Percentiles rank a stretch among this genome's conserved stretches.
Conservation (phyloP, 2,329 filamentous ascomycete species). For the Sporothrix mexicana region DNA sequence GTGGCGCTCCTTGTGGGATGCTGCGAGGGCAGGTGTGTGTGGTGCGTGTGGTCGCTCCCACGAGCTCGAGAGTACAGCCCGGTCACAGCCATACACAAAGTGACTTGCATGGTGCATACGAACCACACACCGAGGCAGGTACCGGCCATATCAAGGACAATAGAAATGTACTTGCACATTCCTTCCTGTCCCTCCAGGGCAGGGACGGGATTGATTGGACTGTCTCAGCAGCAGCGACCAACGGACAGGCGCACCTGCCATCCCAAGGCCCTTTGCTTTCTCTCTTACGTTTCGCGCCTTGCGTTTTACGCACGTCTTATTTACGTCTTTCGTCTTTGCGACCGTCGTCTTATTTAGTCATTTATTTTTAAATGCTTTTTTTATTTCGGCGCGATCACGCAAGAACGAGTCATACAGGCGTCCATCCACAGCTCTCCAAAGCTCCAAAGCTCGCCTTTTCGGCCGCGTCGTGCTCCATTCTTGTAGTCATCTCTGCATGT, state of each 20-base stretch:
- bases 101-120: conserved; percentile 2
- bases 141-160: not conserved
- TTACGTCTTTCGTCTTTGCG: conserved; percentile 11
- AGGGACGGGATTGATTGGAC: conserved; percentile 21
- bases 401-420: conserved; percentile 33
- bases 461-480: conserved; percentile 1
- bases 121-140: not conserved
- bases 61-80: not conserved
- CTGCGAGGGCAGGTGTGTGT: not conserved
- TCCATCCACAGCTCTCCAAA: conserved; percentile 4
- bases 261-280: not conserved
- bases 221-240: conserved; percentile 13
- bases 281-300: conserved; percentile 7
- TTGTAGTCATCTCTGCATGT: not conserved
- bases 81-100: conserved; percentile 19
- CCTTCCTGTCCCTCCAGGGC: not conserved
- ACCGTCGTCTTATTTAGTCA: not conserved
- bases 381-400: conserved; percentile 31
- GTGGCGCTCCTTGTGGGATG: conserved; percentile 1
- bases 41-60: not conserved
- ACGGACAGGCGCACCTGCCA: not conserved
- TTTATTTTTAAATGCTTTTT: conserved; percentile 4
- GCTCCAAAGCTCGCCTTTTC: conserved; percentile 28
- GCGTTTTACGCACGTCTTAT: conserved; percentile 29
- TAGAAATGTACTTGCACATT: not conserved